These are phyloP conservation scores for Phytophthora rubi DNA, from an alignment of 352 stramenopile genomes.

Conservation along the genomic window DNA sequence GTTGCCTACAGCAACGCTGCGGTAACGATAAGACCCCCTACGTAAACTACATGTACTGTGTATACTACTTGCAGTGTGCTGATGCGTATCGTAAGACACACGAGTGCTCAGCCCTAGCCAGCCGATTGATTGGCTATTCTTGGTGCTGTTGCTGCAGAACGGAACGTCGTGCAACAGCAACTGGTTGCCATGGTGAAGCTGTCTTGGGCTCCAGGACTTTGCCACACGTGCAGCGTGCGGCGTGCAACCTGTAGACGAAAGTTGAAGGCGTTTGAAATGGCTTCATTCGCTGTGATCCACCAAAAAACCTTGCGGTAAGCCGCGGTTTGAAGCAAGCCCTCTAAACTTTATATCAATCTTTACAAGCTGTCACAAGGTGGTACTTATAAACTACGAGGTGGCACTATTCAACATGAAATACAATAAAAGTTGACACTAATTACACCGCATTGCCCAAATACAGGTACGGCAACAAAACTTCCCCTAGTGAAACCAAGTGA, in stretches of 20 bases:
- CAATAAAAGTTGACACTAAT: neutral
- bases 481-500: neutral
- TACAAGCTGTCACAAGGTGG: no score
- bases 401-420: neutral
- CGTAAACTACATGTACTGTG: no score
- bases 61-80: no score
- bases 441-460: neutral
- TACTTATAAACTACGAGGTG: neutral
- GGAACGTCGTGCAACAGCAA: neutral
- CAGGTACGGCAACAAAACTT: neutral
- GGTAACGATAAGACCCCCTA: no score
- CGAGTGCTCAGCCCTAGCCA: no score
- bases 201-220: no score
- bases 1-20: no score
- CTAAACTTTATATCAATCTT: no score
- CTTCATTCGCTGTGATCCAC: conserved; percentile 3
- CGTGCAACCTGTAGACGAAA: conserved; percentile 22
- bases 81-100: no score
- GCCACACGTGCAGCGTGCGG: neutral
- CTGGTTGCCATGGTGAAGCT: neutral
- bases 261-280: conserved; percentile 13
- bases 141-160: neutral
- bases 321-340: no score
- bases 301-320: neutral
- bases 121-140: neutral